phyloP scores from a whole-genome alignment of 352 stramenopile genomes.

The Pythium vanterpoolii region DNA sequence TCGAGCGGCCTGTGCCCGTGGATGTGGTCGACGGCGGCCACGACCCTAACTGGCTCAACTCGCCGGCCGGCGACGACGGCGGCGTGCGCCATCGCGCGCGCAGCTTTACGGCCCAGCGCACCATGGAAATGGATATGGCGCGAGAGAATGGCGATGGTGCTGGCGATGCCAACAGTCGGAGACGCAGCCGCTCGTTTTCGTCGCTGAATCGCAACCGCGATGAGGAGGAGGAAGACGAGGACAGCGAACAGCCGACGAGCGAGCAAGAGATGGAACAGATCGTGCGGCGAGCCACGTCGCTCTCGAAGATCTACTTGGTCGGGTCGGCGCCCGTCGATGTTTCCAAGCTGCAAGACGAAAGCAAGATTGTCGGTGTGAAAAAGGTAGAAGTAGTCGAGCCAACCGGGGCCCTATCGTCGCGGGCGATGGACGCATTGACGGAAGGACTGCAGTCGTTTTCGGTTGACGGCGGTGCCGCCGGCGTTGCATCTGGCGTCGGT shows the following conservation, averaged over 20 bases:
- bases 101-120: conserved; percentile 48
- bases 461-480: conserved; percentile 43
- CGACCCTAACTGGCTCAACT: conserved; percentile 33
- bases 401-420: conserved; percentile 66
- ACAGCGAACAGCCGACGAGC: conserved; percentile 12
- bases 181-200: conserved; percentile 72
- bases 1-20: conserved; percentile 26
- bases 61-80: conserved; percentile 20
- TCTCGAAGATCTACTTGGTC: conserved; percentile 85
- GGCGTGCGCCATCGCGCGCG: conserved; percentile 28
- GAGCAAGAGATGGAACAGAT: conserved; percentile 45
- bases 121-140: conserved; percentile 30
- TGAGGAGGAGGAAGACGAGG: conserved; percentile 10
- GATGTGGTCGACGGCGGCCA: conserved; percentile 32
- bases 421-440: conserved; percentile 74
- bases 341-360: conserved; percentile 72
- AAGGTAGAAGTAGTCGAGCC: conserved; percentile 73
- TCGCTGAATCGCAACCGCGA: conserved; percentile 26
- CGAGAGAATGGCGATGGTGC: background rate
- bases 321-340: conserved; percentile 80
- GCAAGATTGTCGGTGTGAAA: conserved; percentile 72
- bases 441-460: conserved; percentile 66
- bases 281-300: conserved; percentile 60
- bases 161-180: conserved; percentile 20
- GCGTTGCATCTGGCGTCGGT: background rate